Evolutionary conservation across 129 eudicot genomes (phyloP), one percentile per base, ranked within the genome.

Genomic region (Tagetes erecta): DNA sequence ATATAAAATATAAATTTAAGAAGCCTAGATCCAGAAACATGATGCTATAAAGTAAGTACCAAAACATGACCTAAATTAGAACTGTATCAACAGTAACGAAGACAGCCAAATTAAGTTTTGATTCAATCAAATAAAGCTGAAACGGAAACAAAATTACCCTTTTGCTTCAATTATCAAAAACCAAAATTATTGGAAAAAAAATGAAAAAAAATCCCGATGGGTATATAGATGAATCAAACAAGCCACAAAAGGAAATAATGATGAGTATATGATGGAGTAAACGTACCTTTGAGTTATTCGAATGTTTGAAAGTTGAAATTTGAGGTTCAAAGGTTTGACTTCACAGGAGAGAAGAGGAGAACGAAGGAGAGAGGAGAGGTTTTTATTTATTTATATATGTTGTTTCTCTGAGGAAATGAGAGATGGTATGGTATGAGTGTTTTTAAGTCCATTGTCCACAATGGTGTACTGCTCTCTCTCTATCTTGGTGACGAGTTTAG

Each of bases 21-120:
- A 37, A 45, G 14, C 45, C 33, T 73, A 60, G 78, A 76, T 76
- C 67, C 44, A 41, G 45, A 76, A 75, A 31, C 56, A 20, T 20
- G 27, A 20, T 20, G 27, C 27, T 20, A 20, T 20, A 20, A 20
- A 20, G 27, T 20, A 20, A 20, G 27, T 20, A 20, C 27, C 27
- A 20, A 20, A 20, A 20, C 27, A 74, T 20, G 71, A 64, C 33
- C 44, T 64, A 66, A 64, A 50, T 10, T 2, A 4, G 41, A 59
- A 64, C 60, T 27, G 60, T 62, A 35, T n/a, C 5, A 3, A 62
- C 7, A 68, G 62, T 7, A 50, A 50, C 27, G 4, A 45, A 63
- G 27, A 6, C 64, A 40, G 27, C 7, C 58, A 68, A 69, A 58
- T 45, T 38, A 58, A 68, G 63, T 45, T 36, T 12, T 38, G 62